Percentiles rank a stretch among this genome's conserved stretches.
Evolutionary conservation across 306 rosid species (phyloP).

Genomic region (Prinsepia uniflora): DNA sequence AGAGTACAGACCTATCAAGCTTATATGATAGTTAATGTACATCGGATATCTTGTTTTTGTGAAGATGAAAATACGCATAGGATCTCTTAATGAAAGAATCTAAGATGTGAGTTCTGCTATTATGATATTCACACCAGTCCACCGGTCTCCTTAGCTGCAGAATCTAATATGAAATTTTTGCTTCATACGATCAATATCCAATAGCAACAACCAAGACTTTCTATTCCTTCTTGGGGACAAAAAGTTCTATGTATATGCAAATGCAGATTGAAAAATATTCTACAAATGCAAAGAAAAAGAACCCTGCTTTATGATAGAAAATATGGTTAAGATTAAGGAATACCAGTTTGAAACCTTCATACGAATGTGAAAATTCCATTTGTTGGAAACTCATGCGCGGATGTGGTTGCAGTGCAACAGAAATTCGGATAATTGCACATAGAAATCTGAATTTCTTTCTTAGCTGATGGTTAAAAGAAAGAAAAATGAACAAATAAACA

Average conservation of each 20-base stretch:
- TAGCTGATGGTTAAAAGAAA: conserved; percentile 13
- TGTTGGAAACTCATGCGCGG: conserved; percentile 4
- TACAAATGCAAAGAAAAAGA: background rate
- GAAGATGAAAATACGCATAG: no score
- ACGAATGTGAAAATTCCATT: conserved; percentile 12
- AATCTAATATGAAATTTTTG: background rate
- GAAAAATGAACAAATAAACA: background rate
- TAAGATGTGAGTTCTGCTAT: background rate
- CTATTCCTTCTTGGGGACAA: background rate
- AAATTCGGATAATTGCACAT: conserved; percentile 34
- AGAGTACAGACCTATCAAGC: background rate
- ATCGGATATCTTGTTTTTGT: background rate
- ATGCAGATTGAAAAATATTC: background rate
- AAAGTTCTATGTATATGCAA: background rate
- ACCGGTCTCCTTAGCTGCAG: background rate
- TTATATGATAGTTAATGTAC: background rate
- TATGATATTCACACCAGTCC: background rate
- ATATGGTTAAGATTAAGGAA: background rate
- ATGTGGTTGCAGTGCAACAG: conserved; percentile 29
- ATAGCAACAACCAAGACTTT: background rate
- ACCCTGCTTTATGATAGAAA: background rate
- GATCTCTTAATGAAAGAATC: no score
- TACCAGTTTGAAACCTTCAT: conserved; percentile 29
- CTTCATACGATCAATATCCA: background rate
- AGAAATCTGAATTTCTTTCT: conserved; percentile 33